Conservation (phyloP, 2,329 filamentous ascomycete genomes). For the Pyrenophora teres region DNA sequence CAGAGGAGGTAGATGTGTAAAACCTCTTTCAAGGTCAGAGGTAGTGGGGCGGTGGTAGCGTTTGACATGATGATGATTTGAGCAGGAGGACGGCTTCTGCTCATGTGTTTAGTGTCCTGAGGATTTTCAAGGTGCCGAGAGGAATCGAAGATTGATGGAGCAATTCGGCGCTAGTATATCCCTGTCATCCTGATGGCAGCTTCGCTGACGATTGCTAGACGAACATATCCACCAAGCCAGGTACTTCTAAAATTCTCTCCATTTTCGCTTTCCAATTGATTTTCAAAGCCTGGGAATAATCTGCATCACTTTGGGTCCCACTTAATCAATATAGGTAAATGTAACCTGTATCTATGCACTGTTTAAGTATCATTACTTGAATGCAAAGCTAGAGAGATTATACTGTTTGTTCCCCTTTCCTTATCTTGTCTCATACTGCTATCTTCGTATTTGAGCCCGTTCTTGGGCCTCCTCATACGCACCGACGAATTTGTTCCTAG, state of each 20-base stretch:
- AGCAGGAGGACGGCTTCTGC: not conserved
- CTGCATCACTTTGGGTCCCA: no score
- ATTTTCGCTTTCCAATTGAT: no score
- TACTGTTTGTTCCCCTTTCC: no score
- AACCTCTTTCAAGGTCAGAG: conserved; percentile 5
- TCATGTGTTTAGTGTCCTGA: not conserved
- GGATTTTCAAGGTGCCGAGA: not conserved
- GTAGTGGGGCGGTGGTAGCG: not conserved
- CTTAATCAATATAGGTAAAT: no score
- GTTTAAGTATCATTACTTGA: no score
- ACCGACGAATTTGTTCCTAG: not conserved
- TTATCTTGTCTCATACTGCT: no score
- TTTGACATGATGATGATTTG: not conserved
- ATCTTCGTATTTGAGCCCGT: not conserved
- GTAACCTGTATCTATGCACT: no score
- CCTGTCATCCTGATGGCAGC: not conserved
- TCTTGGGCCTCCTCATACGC: not conserved
- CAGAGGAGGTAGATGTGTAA: conserved; percentile 9
- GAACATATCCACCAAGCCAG: not conserved
- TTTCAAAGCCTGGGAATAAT: no score
- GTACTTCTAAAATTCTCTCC: no score
- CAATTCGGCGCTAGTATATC: not conserved
- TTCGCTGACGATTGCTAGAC: conserved; percentile 1
- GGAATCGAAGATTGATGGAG: not conserved
- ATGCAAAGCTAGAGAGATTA: no score